Conservation (phyloP, 495 filamentous ascomycete species). For the Alectoria sarmentosa region DNA sequence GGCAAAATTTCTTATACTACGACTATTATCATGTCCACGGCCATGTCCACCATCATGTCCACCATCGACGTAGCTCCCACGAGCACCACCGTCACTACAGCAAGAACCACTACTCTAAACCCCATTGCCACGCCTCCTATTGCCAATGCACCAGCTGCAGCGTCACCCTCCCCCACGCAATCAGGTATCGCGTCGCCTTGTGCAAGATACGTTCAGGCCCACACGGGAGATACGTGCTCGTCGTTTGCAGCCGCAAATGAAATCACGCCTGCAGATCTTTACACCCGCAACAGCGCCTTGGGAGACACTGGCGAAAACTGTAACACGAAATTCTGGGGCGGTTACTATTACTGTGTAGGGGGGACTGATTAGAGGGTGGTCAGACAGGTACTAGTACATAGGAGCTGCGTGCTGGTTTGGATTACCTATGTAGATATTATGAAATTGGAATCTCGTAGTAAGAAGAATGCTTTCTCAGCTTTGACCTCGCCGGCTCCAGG, state of each 20-base stretch:
- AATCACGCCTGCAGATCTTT: conserved; percentile 14
- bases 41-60: not conserved
- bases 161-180: not conserved
- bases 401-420: too few species aligned
- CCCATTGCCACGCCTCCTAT: not conserved
- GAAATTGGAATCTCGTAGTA: too few species aligned
- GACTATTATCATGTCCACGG: not conserved
- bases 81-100: not conserved
- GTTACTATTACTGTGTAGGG: conserved; percentile 20
- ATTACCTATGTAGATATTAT: too few species aligned
- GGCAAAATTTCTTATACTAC: not conserved
- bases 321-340: conserved; percentile 3
- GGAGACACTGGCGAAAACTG: conserved; percentile 13
- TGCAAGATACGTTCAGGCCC: not conserved
- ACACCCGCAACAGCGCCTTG: conserved; percentile 14
- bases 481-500: too few species aligned
- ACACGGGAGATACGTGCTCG: not conserved
- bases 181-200: not conserved
- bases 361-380: not conserved
- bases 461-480: too few species aligned
- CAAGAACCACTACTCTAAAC: not conserved
- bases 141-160: not conserved
- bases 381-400: too few species aligned
- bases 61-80: not conserved
- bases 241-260: conserved; percentile 2